These are phyloP conservation scores for Tetracladium marchalianum DNA, from an alignment of 495 filamentous ascomycete genomes.

Conservation along the genomic window DNA sequence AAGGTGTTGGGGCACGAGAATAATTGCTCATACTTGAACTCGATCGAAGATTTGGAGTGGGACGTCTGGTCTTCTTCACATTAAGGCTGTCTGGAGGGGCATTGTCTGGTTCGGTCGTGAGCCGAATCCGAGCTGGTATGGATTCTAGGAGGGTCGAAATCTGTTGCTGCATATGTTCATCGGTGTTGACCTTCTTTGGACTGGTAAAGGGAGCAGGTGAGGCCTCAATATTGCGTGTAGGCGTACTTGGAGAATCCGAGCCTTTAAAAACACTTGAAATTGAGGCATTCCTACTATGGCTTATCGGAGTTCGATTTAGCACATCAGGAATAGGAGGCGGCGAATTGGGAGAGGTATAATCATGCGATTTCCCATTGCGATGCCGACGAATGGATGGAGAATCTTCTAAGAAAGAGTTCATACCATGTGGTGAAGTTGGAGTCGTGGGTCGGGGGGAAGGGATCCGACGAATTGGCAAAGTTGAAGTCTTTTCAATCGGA, in stretches of 20 bases:
- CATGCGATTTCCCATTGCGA: slow-evolving; percentile 12
- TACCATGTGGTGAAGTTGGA: not conserved
- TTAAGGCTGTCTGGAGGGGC: slow-evolving; percentile 14
- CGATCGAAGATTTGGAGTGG: slow-evolving; percentile 31
- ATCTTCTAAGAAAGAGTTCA: slow-evolving; percentile 5
- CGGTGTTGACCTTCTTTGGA: slow-evolving; percentile 33
- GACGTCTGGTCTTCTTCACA: slow-evolving; percentile 16
- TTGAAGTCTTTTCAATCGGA: not conserved
- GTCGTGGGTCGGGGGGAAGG: not conserved
- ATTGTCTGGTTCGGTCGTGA: slow-evolving; percentile 45
- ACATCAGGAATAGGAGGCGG: slow-evolving; percentile 27
- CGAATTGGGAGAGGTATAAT: slow-evolving; percentile 31
- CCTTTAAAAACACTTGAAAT: not conserved
- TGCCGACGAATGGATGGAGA: slow-evolving; percentile 10
- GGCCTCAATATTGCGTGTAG: slow-evolving; percentile 13
- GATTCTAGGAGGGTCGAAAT: slow-evolving; percentile 74
- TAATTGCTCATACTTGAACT: slow-evolving; percentile 17
- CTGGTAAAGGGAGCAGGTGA: slow-evolving; percentile 16
- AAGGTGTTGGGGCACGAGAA: slow-evolving; percentile 52
- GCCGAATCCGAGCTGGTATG: slow-evolving; percentile 70
- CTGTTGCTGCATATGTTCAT: slow-evolving; percentile 66
- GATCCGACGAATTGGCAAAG: slow-evolving; percentile 3
- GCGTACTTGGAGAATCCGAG: slow-evolving; percentile 9
- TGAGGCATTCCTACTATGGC: not conserved
- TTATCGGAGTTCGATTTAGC: not conserved